These are phyloP conservation scores for Penicillium dipodomyicola DNA, from an alignment of 495 filamentous ascomycete species.

Conservation along the genomic window DNA sequence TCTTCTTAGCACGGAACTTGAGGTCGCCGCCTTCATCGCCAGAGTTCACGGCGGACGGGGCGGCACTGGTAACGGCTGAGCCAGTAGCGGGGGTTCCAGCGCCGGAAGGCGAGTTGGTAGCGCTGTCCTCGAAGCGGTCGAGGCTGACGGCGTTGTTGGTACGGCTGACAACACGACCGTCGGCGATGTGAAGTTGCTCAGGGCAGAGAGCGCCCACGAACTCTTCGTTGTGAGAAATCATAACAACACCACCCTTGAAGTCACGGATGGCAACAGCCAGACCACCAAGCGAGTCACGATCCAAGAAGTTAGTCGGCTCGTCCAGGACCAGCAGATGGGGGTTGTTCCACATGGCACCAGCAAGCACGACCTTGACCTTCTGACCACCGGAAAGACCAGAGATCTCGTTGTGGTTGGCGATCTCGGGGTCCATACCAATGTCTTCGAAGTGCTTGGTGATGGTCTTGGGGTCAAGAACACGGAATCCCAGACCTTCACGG, in stretches of 20 bases:
- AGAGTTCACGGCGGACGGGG: conserved; percentile 73
- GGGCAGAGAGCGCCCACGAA: conserved; percentile 93
- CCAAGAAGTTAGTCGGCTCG: conserved; percentile 99
- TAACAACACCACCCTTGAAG: conserved; percentile 95
- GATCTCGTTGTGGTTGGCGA: conserved; percentile 98
- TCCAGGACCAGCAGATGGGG: conserved; percentile 95
- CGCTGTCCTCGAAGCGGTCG: conserved; percentile 84
- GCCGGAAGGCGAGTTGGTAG: conserved; percentile 56
- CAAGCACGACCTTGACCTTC: conserved; percentile 98
- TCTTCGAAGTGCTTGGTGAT: conserved; percentile 99
- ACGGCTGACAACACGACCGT: conserved; percentile 81
- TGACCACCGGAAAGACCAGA: conserved; percentile 97
- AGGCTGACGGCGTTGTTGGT: conserved; percentile 67
- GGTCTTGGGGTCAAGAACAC: conserved; percentile 83
- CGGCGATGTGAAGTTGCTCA: conserved; percentile 91
- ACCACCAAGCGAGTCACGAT: conserved; percentile 93
- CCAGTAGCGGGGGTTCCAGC: conserved; percentile 52
- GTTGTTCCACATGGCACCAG: conserved; percentile 99
- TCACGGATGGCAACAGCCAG: conserved; percentile 95
- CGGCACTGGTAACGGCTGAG: conserved; percentile 57
- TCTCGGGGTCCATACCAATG: conserved; percentile 91
- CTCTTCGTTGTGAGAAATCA: conserved; percentile 99
- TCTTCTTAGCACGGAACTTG: conserved; percentile 92
- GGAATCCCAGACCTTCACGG: conserved; percentile 94
- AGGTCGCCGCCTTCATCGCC: conserved; percentile 86